Evolutionary conservation across 106 monocot species (phyloP), one percentile per base, ranked within the genome.

Genomic region (Posidonia australis): DNA sequence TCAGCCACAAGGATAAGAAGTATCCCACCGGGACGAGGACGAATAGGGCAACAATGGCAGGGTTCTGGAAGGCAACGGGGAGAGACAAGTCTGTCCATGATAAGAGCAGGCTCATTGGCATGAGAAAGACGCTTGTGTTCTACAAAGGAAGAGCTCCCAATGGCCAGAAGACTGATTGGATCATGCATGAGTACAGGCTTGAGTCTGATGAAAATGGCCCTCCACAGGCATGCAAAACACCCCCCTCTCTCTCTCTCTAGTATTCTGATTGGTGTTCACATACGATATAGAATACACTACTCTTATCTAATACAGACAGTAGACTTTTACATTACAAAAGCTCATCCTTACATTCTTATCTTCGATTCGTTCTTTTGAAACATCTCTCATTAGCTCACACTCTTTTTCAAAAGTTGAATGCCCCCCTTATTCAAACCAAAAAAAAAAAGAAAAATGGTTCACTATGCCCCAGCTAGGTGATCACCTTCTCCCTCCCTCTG

Each of bases 1-100:
- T 90, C 80, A 90, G 86, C 68, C 89, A 90, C 79, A 96, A 87
- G 76, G 94, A 87, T 65, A 89, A 86, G 64, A 93, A 93, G 81
- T 93, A 93, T 58, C 93, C 93, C 3, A 93, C 88, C 0, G 93
- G 93, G 18, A 93, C 89, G 21, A 83, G 93, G 65, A 88, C 93
- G 46, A 64, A 64, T 36, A 72, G 92, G 70, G 92, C 92, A 5
- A 88, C 92, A 16, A 66, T 80, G 78, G 82, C 84, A 1, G 92
- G 92, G 43, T 88, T 85, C 31, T 92, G 92, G 92, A 92, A 92
- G 81, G 92, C 92, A 9, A 92, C 92, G 0, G 92, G 92, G 14
- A 56, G 81, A 47, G 87, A 87, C 67, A 87, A 87, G 64, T 77
- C 77, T 5, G 77, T 87, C 20, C 79, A 77, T 31, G 80, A 82